Evolutionary conservation across 2,329 filamentous ascomycete genomes (phyloP).

Genomic region (Penicillium sp.): DNA sequence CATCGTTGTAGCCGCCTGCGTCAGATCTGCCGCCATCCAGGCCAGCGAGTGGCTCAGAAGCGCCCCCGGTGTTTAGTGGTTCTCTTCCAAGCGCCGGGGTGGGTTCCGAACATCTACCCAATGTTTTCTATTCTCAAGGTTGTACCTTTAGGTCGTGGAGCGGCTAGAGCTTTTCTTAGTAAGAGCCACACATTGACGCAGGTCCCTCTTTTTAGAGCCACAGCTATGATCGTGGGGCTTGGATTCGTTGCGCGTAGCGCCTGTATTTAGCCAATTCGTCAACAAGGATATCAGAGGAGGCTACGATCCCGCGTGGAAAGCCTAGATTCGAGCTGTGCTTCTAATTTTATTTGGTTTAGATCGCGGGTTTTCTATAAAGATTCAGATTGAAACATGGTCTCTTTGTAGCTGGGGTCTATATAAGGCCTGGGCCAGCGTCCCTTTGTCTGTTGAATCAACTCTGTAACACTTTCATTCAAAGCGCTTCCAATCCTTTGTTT

Average conservation of each 20-base stretch:
- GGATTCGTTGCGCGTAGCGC: slow-evolving; percentile 9
- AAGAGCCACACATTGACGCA: not conserved
- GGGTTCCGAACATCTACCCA: slow-evolving; percentile 13
- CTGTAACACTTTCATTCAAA: slow-evolving; percentile 1
- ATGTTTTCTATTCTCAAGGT: not conserved
- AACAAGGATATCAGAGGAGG: not conserved
- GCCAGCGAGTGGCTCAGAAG: slow-evolving; percentile 30
- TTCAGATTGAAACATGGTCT: not conserved
- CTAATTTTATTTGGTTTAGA: slow-evolving; percentile 22
- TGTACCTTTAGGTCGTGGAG: not conserved
- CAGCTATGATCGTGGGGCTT: not conserved
- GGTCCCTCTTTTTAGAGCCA: not conserved
- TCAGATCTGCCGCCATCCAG: slow-evolving; percentile 11
- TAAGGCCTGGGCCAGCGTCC: not conserved
- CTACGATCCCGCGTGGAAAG: not conserved
- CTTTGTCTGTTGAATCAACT: not conserved
- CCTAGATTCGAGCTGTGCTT: slow-evolving; percentile 1
- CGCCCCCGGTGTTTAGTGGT: slow-evolving; percentile 12
- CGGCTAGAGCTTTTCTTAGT: not conserved
- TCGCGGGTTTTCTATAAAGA: not conserved
- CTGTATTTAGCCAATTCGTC: not conserved
- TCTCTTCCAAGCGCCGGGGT: slow-evolving; percentile 31
- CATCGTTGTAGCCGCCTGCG: slow-evolving; percentile 19
- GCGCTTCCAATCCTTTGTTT: not conserved
- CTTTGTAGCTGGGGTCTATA: not conserved